Evolutionary conservation across 2,329 filamentous ascomycete genomes (phyloP), one percentile per base, ranked within the genome.

Genomic region (Pseudogymnoascus sp.): DNA sequence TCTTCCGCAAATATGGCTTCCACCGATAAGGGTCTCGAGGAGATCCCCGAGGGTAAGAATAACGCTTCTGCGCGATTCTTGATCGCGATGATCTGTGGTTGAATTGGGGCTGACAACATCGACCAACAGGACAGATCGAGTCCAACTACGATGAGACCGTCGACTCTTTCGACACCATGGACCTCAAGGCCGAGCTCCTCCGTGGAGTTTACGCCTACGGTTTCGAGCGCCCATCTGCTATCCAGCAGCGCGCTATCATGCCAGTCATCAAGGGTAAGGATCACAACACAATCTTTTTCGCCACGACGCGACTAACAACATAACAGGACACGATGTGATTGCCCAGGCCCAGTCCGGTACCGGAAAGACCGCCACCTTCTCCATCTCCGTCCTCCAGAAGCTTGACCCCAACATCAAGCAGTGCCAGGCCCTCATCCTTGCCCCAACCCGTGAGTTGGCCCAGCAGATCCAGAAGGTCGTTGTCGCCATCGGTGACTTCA

Each of bases 91-190:
- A 31, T 31, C 15, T 31, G 7, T 52, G 5, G 27, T 3, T 40
- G 59, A 29, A 31, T 35, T 48, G 33, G 60, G 45, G 64, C 69
- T 72, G 62, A 69, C 63, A 33, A 64, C 60, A 65, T 60, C 64
- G 60, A 59, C 39, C 31, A 36, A 73, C 77, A 96, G 93, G 88
- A 80, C 92, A 96, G 83, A 99, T 99, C 85, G 95, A 99, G 86
- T 96, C 92, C 77, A 99, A 99, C 90, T 99, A 97, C 83, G 94
- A 99, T 86, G 92, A 97, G 86, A 92, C 93, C 74, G 93, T 94
- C 80, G 95, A 99, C 82, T 96, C 92, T 66, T 99, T 99, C 82
- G 94, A 99, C 81, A 85, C 92, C 73, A 99, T 99, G 94, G 88
- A 87, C 81, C 86, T 99, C 75, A 96, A 95, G 87, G 76, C 91